phyloP scores from a whole-genome alignment of 352 stramenopile genomes.

The Phytophthora rubi region DNA sequence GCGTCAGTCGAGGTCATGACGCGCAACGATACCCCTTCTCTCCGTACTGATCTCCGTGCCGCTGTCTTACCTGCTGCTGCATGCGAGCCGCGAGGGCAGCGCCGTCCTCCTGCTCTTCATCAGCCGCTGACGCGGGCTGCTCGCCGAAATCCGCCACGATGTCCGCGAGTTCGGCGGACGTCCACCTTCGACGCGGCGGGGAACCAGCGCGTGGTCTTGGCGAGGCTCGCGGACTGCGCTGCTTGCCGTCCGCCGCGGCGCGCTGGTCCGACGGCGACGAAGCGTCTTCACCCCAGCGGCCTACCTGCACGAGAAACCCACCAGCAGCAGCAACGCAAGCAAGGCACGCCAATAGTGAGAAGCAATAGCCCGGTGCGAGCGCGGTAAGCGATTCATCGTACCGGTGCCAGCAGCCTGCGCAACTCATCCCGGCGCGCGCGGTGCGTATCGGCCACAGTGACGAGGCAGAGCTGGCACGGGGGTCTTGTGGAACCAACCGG shows the following conservation, averaged over 20 bases:
- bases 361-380: background rate
- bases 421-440: slow-evolving; percentile 45
- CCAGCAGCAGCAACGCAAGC: slow-evolving; percentile 3
- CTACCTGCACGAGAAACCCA: slow-evolving; percentile 15
- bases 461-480: slow-evolving; percentile 35
- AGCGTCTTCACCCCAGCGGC: slow-evolving; percentile 9
- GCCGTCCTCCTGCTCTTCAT: slow-evolving; percentile 1
- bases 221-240: background rate
- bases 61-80: slow-evolving; percentile 16
- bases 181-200: slow-evolving; percentile 5
- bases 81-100: background rate
- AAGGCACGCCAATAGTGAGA: background rate
- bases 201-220: slow-evolving; percentile 18
- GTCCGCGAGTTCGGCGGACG: slow-evolving; percentile 17
- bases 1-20: slow-evolving; percentile 13
- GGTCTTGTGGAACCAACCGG: slow-evolving; percentile 27
- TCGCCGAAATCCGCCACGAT: slow-evolving; percentile 27
- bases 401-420: slow-evolving; percentile 26
- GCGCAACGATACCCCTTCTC: background rate
- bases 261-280: slow-evolving; percentile 2
- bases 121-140: background rate
- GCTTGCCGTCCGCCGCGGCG: background rate
- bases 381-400: slow-evolving; percentile 4
- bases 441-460: slow-evolving; percentile 43
- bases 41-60: slow-evolving; percentile 4